Evolutionary conservation across 169 alveolate species (phyloP), one percentile per base, ranked within the genome.

Genomic region (Plasmodium berghei): DNA sequence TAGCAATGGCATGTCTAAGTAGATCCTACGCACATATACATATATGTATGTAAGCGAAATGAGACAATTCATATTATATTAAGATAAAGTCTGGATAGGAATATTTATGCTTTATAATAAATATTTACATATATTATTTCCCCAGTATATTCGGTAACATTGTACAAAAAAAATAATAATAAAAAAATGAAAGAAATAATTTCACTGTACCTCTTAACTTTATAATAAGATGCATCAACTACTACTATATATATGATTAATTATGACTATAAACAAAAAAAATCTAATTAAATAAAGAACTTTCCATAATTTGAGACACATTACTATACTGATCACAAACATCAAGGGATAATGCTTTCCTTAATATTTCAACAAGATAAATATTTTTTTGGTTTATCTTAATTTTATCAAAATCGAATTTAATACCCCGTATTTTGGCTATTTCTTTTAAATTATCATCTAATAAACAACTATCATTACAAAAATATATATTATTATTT

Each of bases 361-460:
- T 80, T 34, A 80, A 66, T 20, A 80, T 67, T 28, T 80, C 85
- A 12, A 80, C 18, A 34, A 80, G 62, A 48, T 80, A 66, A 52
- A 80, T 80, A 80, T 80, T 80, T 42, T 67, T 80, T 28, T 62
- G 56, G 69, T 80, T 80, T 40, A 80, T 80, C 69, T 55, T 80
- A n/a, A 80, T 24, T 46, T 80, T 59, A 28, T 54, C 58, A 67
- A 80, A 80, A 56, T 80, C 85, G 26, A 80, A 54, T 80, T 67
- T 80, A 22, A 80, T 80, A 26, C 69, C 69, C 49, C 28, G 45
- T 18, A 80, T 56, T 67, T 80, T 80, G n/a, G 67, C 90, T 22
- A 80, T 67, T 56, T 80, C 85, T 20, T 67, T 80, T 46, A 80
- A 80, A 62, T 80, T 67, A 16, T 64, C 16, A 56, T 80, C 90